Conservation (phyloP, 139 green algal species). For the Chlamydomonas sphaeroides region DNA sequence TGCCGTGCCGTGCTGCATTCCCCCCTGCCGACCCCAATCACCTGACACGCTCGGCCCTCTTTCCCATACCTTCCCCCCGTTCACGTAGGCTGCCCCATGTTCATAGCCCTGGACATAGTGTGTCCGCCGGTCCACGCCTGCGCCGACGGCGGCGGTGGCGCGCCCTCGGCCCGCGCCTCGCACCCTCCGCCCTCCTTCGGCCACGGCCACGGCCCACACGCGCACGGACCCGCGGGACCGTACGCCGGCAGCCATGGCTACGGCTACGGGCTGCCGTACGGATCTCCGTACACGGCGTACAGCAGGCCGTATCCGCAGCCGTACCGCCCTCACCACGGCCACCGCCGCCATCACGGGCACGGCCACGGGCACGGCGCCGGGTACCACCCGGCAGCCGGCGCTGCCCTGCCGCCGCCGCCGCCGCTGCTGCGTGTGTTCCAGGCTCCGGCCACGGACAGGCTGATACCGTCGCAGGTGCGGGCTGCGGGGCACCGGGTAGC, state of each 20-base stretch:
- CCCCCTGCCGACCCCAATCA: too few relatives aligned
- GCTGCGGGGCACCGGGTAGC: too few relatives aligned
- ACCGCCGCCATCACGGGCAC: too few relatives aligned
- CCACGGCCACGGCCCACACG: too few relatives aligned
- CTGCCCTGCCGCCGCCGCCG: background rate
- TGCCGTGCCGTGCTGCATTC: too few relatives aligned
- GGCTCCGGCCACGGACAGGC: slow-evolving; percentile 16
- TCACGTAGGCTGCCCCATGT: background rate
- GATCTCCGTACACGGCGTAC: background rate
- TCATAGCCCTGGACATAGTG: slow-evolving; percentile 22
- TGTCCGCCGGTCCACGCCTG: background rate
- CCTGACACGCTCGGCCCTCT: background rate
- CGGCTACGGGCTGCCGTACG: background rate
- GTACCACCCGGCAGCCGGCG: too few relatives aligned
- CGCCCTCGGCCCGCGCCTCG: too few relatives aligned
- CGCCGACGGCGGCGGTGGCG: too few relatives aligned
- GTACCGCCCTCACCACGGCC: too few relatives aligned
- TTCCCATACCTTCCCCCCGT: background rate
- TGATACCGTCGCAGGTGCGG: slow-evolving; percentile 26
- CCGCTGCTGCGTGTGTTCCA: slow-evolving; percentile 4
- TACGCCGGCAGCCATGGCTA: background rate
- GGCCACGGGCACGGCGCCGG: background rate
- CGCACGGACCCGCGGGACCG: background rate
- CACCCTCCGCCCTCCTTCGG: too few relatives aligned
- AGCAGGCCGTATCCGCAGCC: too few relatives aligned